These are phyloP conservation scores for Penicillium pancosmium DNA, from an alignment of 495 filamentous ascomycete genomes.

Conservation along the genomic window DNA sequence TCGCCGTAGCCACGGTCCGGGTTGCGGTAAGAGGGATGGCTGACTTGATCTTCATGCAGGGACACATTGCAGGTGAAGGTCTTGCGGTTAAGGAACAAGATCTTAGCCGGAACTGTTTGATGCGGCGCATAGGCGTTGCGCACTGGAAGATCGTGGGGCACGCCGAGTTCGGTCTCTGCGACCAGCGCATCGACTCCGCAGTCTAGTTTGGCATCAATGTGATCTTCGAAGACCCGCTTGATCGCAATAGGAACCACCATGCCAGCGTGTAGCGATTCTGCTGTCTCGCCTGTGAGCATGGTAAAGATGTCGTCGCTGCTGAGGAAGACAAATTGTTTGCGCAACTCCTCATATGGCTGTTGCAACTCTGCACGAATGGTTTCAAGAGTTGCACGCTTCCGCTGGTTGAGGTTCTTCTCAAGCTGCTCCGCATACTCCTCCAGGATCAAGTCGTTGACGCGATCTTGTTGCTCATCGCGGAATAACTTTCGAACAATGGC, in stretches of 20 bases:
- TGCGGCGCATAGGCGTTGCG: conserved; percentile 65
- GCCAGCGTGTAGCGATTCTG: conserved; percentile 75
- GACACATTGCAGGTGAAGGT: conserved; percentile 79
- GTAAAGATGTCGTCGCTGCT: conserved; percentile 85
- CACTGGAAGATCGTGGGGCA: conserved; percentile 59
- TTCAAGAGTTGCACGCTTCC: conserved; percentile 94
- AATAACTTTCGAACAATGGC: conserved; percentile 92
- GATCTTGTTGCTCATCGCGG: conserved; percentile 87
- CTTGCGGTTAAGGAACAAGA: conserved; percentile 82
- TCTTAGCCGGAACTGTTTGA: conserved; percentile 86
- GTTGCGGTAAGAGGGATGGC: conserved; percentile 64
- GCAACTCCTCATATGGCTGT: conserved; percentile 90
- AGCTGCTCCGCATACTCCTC: conserved; percentile 97
- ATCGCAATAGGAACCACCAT: conserved; percentile 93
- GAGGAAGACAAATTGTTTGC: conserved; percentile 74
- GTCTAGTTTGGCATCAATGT: conserved; percentile 89
- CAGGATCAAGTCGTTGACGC: conserved; percentile 92
- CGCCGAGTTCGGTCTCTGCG: conserved; percentile 69
- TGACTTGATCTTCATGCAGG: conserved; percentile 76
- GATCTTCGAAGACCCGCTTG: conserved; percentile 84
- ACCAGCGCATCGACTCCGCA: conserved; percentile 91
- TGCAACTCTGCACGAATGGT: conserved; percentile 93
- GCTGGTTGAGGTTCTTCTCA: conserved; percentile 87
- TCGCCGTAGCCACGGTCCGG: conserved; percentile 72
- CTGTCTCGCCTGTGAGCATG: conserved; percentile 93